phyloP scores from a whole-genome alignment of 1,139 yeast species.

The Zygoascus sp. region DNA sequence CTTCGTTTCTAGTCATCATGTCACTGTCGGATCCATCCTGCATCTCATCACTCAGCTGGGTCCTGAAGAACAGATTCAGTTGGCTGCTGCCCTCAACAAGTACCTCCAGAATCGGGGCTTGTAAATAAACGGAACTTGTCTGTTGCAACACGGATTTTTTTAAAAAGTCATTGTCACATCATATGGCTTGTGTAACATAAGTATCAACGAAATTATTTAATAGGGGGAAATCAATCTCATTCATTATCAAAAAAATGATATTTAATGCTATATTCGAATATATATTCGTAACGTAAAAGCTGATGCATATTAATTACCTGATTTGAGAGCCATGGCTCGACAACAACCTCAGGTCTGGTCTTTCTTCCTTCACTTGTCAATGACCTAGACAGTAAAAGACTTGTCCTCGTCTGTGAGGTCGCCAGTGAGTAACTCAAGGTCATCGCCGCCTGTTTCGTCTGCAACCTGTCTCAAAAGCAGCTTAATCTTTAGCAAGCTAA shows the following conservation, averaged over 20 bases:
- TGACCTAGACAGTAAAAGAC: background rate
- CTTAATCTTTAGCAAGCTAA: constrained; percentile 2
- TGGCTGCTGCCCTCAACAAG: constrained; percentile 57
- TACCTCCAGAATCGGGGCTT: constrained; percentile 43
- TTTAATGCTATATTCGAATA: background rate
- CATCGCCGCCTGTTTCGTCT: constrained; percentile 13
- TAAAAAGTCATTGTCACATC: too few relatives aligned
- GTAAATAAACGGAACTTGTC: background rate
- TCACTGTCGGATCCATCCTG: constrained; percentile 66
- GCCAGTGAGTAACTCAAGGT: background rate
- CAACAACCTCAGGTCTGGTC: too few relatives aligned
- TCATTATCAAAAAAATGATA: background rate
- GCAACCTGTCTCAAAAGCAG: constrained; percentile 11
- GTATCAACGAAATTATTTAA: background rate
- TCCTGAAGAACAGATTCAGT: constrained; percentile 58
- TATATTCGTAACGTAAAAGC: background rate
- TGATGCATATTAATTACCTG: background rate
- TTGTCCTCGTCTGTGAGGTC: background rate
- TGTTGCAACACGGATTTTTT: too few relatives aligned
- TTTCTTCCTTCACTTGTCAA: too few relatives aligned
- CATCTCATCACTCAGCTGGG: constrained; percentile 72
- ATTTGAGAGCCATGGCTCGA: too few relatives aligned
- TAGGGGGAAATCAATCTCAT: background rate
- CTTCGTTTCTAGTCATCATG: constrained; percentile 62
- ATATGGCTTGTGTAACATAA: background rate